Conservation (phyloP, 306 rosid genomes). For the Citrullus mucosospermus region DNA sequence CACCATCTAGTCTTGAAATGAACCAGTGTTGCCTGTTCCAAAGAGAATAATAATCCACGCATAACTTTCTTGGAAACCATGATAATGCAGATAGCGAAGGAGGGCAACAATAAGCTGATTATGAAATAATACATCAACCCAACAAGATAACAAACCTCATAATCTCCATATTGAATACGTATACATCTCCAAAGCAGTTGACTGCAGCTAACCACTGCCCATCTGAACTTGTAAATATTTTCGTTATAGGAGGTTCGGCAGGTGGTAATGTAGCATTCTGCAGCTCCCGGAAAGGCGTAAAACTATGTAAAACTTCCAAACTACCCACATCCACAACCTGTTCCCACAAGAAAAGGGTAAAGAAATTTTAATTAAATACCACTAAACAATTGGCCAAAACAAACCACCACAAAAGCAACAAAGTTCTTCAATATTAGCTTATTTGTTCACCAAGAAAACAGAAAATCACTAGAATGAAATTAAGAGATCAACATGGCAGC, state of each 20-base stretch:
- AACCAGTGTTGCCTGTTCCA: constrained; percentile 91
- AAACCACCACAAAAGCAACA: neutral
- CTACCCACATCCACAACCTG: constrained; percentile 62
- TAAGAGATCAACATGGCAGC: neutral
- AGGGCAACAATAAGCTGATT: neutral
- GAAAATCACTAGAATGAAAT: neutral
- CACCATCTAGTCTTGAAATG: constrained; percentile 81
- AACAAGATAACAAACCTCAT: constrained; percentile 36
- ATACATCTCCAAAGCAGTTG: constrained; percentile 91
- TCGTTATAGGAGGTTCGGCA: constrained; percentile 84
- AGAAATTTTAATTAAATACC: neutral
- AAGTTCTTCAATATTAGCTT: neutral
- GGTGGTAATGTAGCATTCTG: constrained; percentile 50
- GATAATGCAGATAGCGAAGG: neutral
- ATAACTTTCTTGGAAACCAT: neutral
- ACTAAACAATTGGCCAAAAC: neutral
- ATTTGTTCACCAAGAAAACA: neutral
- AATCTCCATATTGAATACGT: constrained; percentile 71
- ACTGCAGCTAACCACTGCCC: constrained; percentile 98
- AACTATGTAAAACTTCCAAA: constrained; percentile 45
- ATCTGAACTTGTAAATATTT: constrained; percentile 78
- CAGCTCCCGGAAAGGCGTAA: constrained; percentile 50
- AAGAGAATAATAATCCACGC: neutral
- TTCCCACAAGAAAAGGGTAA: constrained; percentile 8
- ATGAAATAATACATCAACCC: neutral